Base-by-base conservation (phyloP, 371 early-diverging fungal species). In the Mortierella sp. region DNA sequence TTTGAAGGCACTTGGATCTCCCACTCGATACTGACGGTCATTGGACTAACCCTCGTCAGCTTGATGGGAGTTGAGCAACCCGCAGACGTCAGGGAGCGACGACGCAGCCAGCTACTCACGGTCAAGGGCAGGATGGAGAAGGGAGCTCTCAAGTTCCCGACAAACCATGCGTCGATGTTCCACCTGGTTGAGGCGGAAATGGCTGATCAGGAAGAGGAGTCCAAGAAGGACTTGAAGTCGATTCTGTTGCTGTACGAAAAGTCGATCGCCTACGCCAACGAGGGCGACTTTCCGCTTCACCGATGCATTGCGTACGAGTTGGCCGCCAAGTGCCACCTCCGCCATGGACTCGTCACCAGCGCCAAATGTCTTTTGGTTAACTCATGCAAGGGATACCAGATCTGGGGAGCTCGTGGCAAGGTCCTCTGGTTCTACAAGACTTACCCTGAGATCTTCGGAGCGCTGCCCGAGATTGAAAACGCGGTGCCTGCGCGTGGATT, bases 161-260 rank as follows among this genome's bases (percentile, higher is more conserved):
- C 82, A 16, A 86, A 86, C 58, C 82, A 86, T 56, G 87, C 82
- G 1, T 77, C 87, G 29, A 82, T 82, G 87, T 82, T 71, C 60
- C 58, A 82, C 35, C 74, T 86, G 12, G 73, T 86, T 5, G 80
- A 86, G 27, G 87, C 87, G 0, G 87, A 86, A 58, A 86, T 86
- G 70, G 80, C 80, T 1, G 87, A 86, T 43, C 87, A 81, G 48
- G 82, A 74, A 46, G 56, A 75, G 10, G 49, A 70, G 41, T 10
- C 43, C 6, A 46, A 58, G 38, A 76, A 43, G 27, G 75, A 75
- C n/a, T 14, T 80, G 55, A 72, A 72, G 51, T 72, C 76, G 73
- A 73, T 76, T 24, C 46, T 79, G 16, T 21, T 79, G 60, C 58
- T 80, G 4, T 86, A 82, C 71, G 87, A 86, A 35, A 86, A 79